Evolutionary conservation across 2,329 filamentous ascomycete species (phyloP).

Genomic region (Beauveria bassiana): DNA sequence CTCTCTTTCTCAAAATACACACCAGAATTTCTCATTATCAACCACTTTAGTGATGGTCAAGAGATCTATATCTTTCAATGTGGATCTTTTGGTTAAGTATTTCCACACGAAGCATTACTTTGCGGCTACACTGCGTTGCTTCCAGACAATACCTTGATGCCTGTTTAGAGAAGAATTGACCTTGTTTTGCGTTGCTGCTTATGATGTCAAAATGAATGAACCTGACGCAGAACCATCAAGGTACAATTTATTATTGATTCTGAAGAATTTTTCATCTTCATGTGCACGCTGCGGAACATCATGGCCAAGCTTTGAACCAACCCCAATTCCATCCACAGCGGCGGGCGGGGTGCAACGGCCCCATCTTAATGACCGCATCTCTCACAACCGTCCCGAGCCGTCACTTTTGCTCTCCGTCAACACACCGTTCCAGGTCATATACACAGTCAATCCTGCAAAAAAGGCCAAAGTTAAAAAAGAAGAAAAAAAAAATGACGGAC

Average conservation of each 20-base stretch:
- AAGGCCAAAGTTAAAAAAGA: constrained; percentile 18
- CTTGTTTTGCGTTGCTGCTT: not conserved
- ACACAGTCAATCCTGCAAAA: not conserved
- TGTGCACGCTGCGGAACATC: not conserved
- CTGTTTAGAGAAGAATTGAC: too few species aligned
- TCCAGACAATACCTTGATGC: not conserved
- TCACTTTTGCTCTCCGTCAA: not conserved
- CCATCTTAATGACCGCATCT: constrained; percentile 1
- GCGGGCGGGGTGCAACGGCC: not conserved
- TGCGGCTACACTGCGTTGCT: not conserved
- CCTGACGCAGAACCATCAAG: too few species aligned
- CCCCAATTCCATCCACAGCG: not conserved
- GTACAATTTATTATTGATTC: too few species aligned
- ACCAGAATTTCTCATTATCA: not conserved
- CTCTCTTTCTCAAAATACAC: not conserved
- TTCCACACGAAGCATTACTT: too few species aligned
- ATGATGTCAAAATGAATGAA: too few species aligned
- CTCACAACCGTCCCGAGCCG: not conserved
- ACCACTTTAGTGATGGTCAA: not conserved
- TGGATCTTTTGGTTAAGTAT: not conserved
- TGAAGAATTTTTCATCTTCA: too few species aligned
- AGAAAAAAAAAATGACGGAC: constrained; percentile 37
- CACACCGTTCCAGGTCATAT: too few species aligned
- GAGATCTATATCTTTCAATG: not conserved
- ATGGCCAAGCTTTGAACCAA: not conserved